Percentiles rank a stretch among this genome's conserved stretches.
These are phyloP conservation scores for Vitis amurensis DNA, from an alignment of 164 flowering plant species.

Conservation along the genomic window DNA sequence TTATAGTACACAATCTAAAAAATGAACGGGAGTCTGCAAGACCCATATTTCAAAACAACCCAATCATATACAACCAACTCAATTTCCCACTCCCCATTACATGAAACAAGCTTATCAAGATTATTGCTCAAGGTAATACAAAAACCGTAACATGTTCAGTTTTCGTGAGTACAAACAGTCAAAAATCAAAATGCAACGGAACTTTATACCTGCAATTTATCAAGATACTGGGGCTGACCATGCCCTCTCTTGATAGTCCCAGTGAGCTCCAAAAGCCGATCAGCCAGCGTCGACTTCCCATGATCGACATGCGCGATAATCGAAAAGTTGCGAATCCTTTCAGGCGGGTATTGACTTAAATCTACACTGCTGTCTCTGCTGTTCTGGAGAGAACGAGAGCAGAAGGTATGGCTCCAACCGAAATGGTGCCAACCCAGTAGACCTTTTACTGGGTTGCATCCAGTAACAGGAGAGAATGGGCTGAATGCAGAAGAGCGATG, in stretches of 20 bases:
- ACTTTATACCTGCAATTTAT: conserved; percentile 77
- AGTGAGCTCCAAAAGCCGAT: conserved; percentile 91
- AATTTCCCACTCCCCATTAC: background rate
- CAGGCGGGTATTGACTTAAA: conserved; percentile 72
- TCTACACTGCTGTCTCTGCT: conserved; percentile 41
- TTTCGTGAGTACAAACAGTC: no score
- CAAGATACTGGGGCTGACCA: conserved; percentile 98
- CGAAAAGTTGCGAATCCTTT: conserved; percentile 85
- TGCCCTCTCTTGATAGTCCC: conserved; percentile 87
- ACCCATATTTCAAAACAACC: no score
- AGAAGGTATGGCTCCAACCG: conserved; percentile 30
- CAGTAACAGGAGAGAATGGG: conserved; percentile 14
- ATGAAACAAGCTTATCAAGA: background rate
- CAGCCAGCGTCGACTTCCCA: conserved; percentile 95
- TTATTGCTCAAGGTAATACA: background rate
- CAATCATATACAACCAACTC: no score
- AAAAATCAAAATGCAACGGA: background rate
- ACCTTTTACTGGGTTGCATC: background rate
- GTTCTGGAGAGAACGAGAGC: conserved; percentile 50
- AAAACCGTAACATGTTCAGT: background rate
- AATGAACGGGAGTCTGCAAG: no score
- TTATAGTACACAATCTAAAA: no score
- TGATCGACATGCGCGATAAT: conserved; percentile 98
- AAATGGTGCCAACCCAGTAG: conserved; percentile 7
- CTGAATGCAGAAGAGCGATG: conserved; percentile 3